Evolutionary conservation across 169 alveolate genomes (phyloP), one percentile per base, ranked within the genome.

Genomic region (Blepharisma undulans): DNA sequence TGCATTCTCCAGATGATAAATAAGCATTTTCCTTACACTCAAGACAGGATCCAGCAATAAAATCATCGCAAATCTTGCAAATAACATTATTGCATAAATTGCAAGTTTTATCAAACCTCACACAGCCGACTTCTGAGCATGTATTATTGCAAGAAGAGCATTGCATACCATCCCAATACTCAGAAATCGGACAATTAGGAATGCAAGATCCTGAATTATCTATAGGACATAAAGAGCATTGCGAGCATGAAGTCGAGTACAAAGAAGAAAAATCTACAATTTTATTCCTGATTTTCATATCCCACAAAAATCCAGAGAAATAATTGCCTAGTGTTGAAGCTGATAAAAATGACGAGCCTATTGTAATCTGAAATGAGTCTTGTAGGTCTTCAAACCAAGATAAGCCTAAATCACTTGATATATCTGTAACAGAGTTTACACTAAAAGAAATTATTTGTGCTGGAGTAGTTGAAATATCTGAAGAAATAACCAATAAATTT

Each of bases 111-210:
- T 59, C 76, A 48, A 8, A 2, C 60, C 74, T 34, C 12, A 48
- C 80, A 10, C 89, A 82, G 1, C 89, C 89, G 3, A 25, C 80
- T 7, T 7, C 25, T 82, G 89, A 82, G 34, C 89, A 82, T 22
- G 34, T 10, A 82, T 25, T 22, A 3, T 25, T 22, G 34, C 89
- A 82, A 21, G 27, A 0, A 1, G 33, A 19, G n/a, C 89, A 82
- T 22, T 82, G 61, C 6, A 16, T 34, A 0, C 89, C 89, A 25
- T 36, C 89, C 89, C 89, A 82, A 36, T 22, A 82, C 48, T 82
- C 89, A 21, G 27, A 21, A 22, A 82, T 82, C 6, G 30, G 33
- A 82, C 89, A 82, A 22, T 82, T 33, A 82, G 89, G 89, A 21
- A 82, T 22, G 32, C 89, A 82, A 22, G 30, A 10, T 48, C 18